Percentiles rank a stretch among this genome's conserved stretches.
These are phyloP conservation scores for Corrigiola litoralis DNA, from an alignment of 179 eudicot species.

Conservation along the genomic window DNA sequence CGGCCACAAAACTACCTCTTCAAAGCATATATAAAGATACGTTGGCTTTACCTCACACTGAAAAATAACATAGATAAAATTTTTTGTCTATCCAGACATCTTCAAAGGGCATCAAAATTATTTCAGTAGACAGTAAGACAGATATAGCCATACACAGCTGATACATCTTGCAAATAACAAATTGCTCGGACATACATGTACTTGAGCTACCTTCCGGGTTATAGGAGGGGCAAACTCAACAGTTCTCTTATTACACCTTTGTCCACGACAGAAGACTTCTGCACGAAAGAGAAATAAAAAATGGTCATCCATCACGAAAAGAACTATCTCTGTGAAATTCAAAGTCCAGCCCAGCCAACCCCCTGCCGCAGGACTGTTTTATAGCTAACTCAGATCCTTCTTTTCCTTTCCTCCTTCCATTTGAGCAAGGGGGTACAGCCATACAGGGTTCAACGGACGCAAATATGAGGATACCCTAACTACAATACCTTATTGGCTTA, in stretches of 20 bases:
- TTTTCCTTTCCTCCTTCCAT: too few species aligned
- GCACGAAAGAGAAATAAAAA: constrained; percentile 1
- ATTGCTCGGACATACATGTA: constrained; percentile 17
- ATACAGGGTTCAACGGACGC: too few species aligned
- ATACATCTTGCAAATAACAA: constrained; percentile 17
- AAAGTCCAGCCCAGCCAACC: neutral
- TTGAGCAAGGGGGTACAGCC: too few species aligned
- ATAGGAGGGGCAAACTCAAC: constrained; percentile 5
- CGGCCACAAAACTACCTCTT: neutral
- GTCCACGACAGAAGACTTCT: constrained; percentile 17
- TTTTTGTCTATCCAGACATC: constrained; percentile 23
- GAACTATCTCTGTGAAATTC: too few species aligned
- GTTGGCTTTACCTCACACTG: constrained; percentile 12
- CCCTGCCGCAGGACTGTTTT: too few species aligned
- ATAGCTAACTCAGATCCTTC: too few species aligned
- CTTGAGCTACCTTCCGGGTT: constrained; percentile 16
- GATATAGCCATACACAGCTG: constrained; percentile 11
- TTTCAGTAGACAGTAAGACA: constrained; percentile 5
- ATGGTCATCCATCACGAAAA: neutral
- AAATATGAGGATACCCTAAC: too few species aligned
- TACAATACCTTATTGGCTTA: too few species aligned
- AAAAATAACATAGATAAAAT: constrained; percentile 1
- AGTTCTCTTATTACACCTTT: constrained; percentile 20
- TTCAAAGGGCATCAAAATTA: constrained; percentile 5
- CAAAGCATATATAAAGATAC: neutral